Base-by-base conservation (phyloP, 1,284 basidiomycete species). In the Ustilago trichophora region DNA sequence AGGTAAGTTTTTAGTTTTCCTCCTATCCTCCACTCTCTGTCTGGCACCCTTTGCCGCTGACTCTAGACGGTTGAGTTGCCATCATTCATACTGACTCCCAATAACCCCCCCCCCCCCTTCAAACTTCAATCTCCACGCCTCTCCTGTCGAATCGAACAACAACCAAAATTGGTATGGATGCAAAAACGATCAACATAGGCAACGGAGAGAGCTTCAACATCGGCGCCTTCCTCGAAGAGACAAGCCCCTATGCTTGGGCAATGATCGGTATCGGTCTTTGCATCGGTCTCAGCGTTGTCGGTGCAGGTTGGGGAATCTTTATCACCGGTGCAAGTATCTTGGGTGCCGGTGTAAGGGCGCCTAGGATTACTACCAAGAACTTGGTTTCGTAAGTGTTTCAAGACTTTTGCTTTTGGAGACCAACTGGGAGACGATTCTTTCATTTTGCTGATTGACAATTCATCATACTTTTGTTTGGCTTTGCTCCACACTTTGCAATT, bases 241-340 rank as follows among this genome's bases (percentile, higher is more conserved):
- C 92, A 12, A 92, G 89, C 78, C 96, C 96, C 0, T 96, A 92
- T 82, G 88, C 89, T 18, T 98, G 93, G 93, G 94, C 91, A 1
- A 86, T 92, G 59, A 87, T 89, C 5, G 95, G 95, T 9, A 91
- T 98, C 56, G 93, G 91, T 29, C 85, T 98, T 36, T 96, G 93
- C 80, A 93, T 97, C 62, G 95, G 96, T 3, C 82, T 98, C 40
- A 93, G 91, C 75, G 94, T 97, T 6, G 84, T 93, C 6, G 96
- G 95, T 57, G 95, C 95, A 40, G 95, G 91, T 83, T 98, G 95
- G 95, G 95, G 95, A 51, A 98, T 98, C 83, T 94, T 96, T 85
- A 86, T 98, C 63, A 98, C 95, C 2, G 95, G 95, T 51, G 85
- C 94, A 18, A 94, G 92, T 24, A 95, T 98, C 72, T 86, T 98